These are phyloP conservation scores for Escovopsis sp. DNA, from an alignment of 2,329 filamentous ascomycete genomes.

Conservation along the genomic window DNA sequence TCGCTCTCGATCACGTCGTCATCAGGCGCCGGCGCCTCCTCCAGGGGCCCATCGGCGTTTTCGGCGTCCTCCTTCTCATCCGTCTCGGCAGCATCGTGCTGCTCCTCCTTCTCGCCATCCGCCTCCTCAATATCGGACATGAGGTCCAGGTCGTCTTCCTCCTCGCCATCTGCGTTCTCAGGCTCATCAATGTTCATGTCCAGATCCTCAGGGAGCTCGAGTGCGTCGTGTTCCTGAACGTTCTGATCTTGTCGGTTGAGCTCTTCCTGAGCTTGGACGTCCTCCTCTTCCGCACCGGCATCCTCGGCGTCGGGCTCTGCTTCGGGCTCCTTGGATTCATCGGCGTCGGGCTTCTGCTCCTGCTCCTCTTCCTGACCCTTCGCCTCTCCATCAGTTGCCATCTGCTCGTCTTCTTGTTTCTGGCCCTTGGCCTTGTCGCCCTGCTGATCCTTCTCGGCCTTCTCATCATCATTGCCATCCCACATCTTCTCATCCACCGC, in stretches of 20 bases:
- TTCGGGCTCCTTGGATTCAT: slow-evolving; percentile 26
- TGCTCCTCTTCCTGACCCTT: slow-evolving; percentile 30
- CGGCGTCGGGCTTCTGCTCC: slow-evolving; percentile 14
- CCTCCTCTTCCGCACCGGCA: slow-evolving; percentile 35
- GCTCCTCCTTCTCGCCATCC: slow-evolving; percentile 21
- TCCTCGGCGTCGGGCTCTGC: slow-evolving; percentile 25
- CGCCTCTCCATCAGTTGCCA: slow-evolving; percentile 42
- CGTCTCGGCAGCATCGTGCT: slow-evolving; percentile 21
- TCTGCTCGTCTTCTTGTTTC: slow-evolving; percentile 47
- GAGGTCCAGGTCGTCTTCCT: slow-evolving; percentile 42
- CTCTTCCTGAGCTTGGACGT: slow-evolving; percentile 38
- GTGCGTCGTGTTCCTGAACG: slow-evolving; percentile 62
- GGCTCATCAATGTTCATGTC: slow-evolving; percentile 65
- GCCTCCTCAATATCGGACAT: slow-evolving; percentile 37
- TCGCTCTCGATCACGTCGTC: slow-evolving; percentile 40
- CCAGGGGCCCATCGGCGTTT: slow-evolving; percentile 21
- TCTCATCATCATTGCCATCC: slow-evolving; percentile 71
- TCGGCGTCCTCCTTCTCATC: slow-evolving; percentile 21
- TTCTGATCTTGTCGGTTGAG: slow-evolving; percentile 53
- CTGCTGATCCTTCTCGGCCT: slow-evolving; percentile 70
- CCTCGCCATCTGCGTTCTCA: slow-evolving; percentile 37
- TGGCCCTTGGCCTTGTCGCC: slow-evolving; percentile 57
- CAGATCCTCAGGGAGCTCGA: slow-evolving; percentile 80
- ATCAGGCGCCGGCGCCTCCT: slow-evolving; percentile 21
- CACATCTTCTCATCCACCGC: slow-evolving; percentile 98